Conservation (phyloP, 139 green algal genomes). For the Tetratostichococcus sp. region DNA sequence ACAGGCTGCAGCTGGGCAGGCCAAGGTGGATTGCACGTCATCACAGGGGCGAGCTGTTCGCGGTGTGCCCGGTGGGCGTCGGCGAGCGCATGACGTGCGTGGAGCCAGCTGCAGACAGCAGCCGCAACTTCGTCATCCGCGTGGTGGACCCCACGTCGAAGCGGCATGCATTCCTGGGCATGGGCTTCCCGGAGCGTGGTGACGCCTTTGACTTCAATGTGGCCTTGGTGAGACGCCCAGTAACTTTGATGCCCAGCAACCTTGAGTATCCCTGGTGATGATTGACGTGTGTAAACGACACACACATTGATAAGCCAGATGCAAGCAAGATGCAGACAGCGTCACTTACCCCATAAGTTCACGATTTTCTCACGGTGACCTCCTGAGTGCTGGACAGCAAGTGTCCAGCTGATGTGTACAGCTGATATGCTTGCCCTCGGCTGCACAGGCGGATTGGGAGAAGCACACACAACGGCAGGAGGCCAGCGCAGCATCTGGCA, state of each 20-base stretch:
- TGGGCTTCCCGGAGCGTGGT: conserved; percentile 66
- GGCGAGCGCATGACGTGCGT: conserved; percentile 49
- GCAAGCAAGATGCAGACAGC: too few species aligned
- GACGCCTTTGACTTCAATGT: conserved; percentile 87
- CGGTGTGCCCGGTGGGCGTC: conserved; percentile 50
- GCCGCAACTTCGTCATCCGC: conserved; percentile 73
- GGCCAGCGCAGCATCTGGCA: conserved; percentile 4
- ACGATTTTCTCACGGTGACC: too few species aligned
- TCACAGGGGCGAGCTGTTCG: conserved; percentile 69
- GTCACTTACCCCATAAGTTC: too few species aligned
- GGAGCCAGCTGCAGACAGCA: conserved; percentile 58
- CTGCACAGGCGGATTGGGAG: conserved; percentile 52
- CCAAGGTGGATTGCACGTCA: too few species aligned
- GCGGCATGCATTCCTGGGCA: conserved; percentile 72
- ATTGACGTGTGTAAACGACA: too few species aligned
- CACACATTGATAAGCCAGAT: too few species aligned
- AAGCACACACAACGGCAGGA: conserved; percentile 34
- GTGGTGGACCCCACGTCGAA: conserved; percentile 58
- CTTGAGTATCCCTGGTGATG: too few species aligned
- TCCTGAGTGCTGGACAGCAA: too few species aligned
- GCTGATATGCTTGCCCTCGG: not conserved
- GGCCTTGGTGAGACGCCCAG: conserved; percentile 57
- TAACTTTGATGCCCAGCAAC: too few species aligned
- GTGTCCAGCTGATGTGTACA: too few species aligned
- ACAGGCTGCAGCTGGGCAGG: not conserved